A percentile compares a stretch with the other conserved stretches of the same genome.
Evolutionary conservation across 192 early-diverging fungal genomes (phyloP).

Genomic region (Linnemannia hyalina): DNA sequence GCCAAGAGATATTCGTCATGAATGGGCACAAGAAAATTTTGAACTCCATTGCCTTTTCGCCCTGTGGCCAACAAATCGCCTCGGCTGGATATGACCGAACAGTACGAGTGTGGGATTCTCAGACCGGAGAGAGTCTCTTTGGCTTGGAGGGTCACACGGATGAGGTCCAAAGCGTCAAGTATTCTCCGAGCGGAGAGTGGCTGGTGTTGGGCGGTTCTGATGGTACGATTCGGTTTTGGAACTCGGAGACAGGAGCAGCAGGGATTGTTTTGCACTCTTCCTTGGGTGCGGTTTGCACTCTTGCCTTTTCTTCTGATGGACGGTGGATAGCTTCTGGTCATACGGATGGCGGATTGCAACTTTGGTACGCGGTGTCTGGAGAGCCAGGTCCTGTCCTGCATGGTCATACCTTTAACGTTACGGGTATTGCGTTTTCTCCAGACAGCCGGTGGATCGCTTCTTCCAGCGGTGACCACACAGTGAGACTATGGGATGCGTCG

Average conservation of each 20-base stretch:
- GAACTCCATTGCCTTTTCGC: background rate
- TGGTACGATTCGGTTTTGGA: background rate
- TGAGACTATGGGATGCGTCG: background rate
- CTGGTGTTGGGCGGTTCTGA: background rate
- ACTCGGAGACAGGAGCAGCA: background rate
- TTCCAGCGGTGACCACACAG: background rate
- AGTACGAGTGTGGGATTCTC: background rate
- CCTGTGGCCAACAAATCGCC: background rate
- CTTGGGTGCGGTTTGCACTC: background rate
- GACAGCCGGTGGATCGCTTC: background rate
- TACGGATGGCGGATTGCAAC: background rate
- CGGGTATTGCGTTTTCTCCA: background rate
- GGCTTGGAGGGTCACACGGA: background rate
- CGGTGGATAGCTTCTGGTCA: background rate
- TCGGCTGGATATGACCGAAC: background rate
- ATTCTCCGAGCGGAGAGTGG: background rate
- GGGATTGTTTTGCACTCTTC: background rate
- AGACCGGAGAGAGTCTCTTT: background rate
- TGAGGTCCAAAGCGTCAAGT: background rate
- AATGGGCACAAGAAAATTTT: too few relatives aligned
- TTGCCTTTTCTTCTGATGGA: background rate
- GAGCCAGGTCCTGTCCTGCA: background rate
- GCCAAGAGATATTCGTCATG: too few relatives aligned
- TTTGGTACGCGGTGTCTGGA: background rate
- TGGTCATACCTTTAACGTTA: background rate